A percentile compares a stretch with the other conserved stretches of the same genome.
These are phyloP conservation scores for Russula emetica DNA, from an alignment of 768 basidiomycete species.

Conservation along the genomic window DNA sequence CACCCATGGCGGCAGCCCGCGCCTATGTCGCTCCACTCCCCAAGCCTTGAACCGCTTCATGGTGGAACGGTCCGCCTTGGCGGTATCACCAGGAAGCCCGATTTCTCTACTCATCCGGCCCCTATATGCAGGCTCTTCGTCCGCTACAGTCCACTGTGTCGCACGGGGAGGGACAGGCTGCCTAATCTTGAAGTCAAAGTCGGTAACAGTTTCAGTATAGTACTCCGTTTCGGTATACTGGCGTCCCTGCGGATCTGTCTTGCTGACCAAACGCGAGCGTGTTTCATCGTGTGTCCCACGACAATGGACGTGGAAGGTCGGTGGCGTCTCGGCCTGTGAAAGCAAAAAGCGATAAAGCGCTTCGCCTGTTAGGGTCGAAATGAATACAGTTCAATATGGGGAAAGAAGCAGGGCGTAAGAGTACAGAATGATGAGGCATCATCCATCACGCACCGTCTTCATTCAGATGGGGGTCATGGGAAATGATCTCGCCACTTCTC, in stretches of 20 bases:
- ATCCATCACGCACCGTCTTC: slow-evolving; percentile 45
- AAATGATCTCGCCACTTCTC: slow-evolving; percentile 50
- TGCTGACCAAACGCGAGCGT: slow-evolving; percentile 45
- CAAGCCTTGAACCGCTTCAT: slow-evolving; percentile 43
- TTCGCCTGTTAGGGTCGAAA: slow-evolving; percentile 44
- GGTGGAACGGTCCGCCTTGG: slow-evolving; percentile 43
- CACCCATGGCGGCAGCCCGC: slow-evolving; percentile 54
- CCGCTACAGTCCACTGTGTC: slow-evolving; percentile 57
- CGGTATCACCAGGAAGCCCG: slow-evolving; percentile 38
- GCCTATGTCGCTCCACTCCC: slow-evolving; percentile 41
- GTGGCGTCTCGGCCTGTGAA: slow-evolving; percentile 46
- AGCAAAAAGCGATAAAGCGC: slow-evolving; percentile 72
- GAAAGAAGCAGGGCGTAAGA: too few species aligned
- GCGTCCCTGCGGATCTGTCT: slow-evolving; percentile 36
- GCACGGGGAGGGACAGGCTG: slow-evolving; percentile 39
- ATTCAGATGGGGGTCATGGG: slow-evolving; percentile 68
- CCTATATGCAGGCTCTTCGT: slow-evolving; percentile 59
- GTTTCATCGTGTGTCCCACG: slow-evolving; percentile 56
- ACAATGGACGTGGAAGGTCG: slow-evolving; percentile 45
- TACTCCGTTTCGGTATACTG: slow-evolving; percentile 40
- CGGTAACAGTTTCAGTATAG: slow-evolving; percentile 56
- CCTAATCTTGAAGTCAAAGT: slow-evolving; percentile 68
- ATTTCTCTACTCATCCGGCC: slow-evolving; percentile 59
- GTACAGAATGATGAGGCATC: not conserved
- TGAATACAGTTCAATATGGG: not conserved